phyloP scores from a whole-genome alignment of 495 filamentous ascomycete species.

The Aspergillus bertholletiae region DNA sequence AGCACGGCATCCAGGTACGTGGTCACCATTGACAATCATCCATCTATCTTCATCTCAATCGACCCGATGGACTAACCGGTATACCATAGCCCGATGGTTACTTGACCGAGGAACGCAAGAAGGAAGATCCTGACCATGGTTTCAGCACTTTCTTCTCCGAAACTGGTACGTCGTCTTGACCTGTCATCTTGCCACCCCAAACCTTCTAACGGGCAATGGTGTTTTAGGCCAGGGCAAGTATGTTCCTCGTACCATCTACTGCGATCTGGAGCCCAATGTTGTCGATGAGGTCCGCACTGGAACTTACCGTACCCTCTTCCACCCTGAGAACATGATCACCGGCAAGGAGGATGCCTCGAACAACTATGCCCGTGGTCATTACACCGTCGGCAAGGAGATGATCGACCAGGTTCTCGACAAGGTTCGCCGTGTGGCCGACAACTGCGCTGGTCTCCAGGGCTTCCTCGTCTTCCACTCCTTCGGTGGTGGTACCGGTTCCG shows the following conservation, averaged over 20 bases:
- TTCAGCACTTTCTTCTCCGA: conserved; percentile 99
- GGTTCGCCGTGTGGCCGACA: conserved; percentile 92
- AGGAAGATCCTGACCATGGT: conserved; percentile 89
- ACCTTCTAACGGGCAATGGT: conserved; percentile 14
- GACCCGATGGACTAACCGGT: not conserved
- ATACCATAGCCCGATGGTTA: conserved; percentile 85
- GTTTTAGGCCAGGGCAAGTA: conserved; percentile 90
- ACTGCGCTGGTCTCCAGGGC: conserved; percentile 95
- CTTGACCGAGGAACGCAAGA: conserved; percentile 97
- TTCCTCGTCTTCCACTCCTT: conserved; percentile 99
- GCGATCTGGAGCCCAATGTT: conserved; percentile 99
- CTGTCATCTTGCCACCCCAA: conserved; percentile 7
- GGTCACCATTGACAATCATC: not conserved
- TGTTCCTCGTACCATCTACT: conserved; percentile 98
- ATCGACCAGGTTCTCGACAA: conserved; percentile 96
- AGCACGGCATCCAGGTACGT: conserved; percentile 97
- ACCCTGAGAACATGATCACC: conserved; percentile 98
- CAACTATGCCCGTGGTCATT: conserved; percentile 99
- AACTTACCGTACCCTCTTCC: conserved; percentile 92
- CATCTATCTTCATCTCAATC: not conserved
- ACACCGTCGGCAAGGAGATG: conserved; percentile 98
- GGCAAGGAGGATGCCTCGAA: conserved; percentile 99
- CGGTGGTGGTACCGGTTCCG: conserved; percentile 96
- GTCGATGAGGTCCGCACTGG: conserved; percentile 99
- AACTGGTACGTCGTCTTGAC: conserved; percentile 64